A percentile compares a stretch with the other conserved stretches of the same genome.
These are phyloP conservation scores for Dothistroma septosporum DNA, from an alignment of 2,329 filamentous ascomycete genomes.

Conservation along the genomic window DNA sequence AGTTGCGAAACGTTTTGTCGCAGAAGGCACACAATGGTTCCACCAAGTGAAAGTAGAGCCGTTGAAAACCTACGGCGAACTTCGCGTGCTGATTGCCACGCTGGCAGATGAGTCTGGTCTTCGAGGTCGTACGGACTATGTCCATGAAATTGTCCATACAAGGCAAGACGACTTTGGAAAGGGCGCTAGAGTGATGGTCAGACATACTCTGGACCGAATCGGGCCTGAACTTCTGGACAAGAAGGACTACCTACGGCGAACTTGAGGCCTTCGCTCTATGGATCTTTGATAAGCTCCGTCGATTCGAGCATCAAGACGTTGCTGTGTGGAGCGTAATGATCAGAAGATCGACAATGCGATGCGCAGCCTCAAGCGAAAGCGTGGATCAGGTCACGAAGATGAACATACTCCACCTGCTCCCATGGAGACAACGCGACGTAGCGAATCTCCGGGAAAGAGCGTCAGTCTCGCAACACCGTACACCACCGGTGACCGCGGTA, in stretches of 20 bases:
- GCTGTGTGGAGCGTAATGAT: neutral
- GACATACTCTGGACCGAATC: neutral
- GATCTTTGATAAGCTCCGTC: constrained; percentile 5
- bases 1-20: neutral
- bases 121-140: neutral
- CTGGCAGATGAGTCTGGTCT: constrained; percentile 1
- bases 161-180: neutral
- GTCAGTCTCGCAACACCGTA: neutral
- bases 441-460: too few relatives aligned
- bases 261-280: constrained; percentile 2
- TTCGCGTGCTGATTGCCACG: constrained; percentile 6
- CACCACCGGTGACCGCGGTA: neutral
- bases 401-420: neutral
- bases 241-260: constrained; percentile 6
- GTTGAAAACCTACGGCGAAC: constrained; percentile 6
- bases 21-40: constrained; percentile 3
- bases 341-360: neutral
- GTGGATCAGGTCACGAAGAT: neutral
- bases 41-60: constrained; percentile 5
- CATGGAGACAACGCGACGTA: neutral
- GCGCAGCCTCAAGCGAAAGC: neutral
- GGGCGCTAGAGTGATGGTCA: neutral
- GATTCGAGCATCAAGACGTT: neutral
- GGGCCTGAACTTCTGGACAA: neutral
- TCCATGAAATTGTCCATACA: constrained; percentile 10